phyloP scores from a whole-genome alignment of 2,329 filamentous ascomycete species.

The Diaporthe aspalathi region DNA sequence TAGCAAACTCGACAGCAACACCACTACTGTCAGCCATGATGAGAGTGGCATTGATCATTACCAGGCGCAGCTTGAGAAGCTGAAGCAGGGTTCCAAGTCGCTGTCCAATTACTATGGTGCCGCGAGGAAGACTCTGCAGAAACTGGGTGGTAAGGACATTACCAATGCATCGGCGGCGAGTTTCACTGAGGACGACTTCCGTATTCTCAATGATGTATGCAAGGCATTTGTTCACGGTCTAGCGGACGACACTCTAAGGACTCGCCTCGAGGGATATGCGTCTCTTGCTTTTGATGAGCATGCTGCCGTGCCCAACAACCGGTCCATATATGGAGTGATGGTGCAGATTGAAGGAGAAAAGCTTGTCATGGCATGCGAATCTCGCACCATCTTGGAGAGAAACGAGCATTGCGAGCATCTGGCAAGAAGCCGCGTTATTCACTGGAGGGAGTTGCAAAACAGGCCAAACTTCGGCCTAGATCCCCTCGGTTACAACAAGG shows the following conservation, averaged over 20 bases:
- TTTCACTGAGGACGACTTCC: constrained; percentile 58
- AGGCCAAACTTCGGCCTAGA: constrained; percentile 56
- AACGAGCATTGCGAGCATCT: constrained; percentile 51
- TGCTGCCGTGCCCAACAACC: constrained; percentile 45
- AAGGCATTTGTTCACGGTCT: constrained; percentile 67
- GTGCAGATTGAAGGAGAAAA: constrained; percentile 68
- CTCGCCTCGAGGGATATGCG: constrained; percentile 57
- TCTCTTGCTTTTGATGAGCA: constrained; percentile 56
- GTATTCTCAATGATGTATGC: constrained; percentile 63
- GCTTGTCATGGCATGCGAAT: constrained; percentile 60
- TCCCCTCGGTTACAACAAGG: constrained; percentile 62
- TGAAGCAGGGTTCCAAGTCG: constrained; percentile 56
- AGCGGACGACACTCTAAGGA: constrained; percentile 56
- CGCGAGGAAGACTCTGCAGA: constrained; percentile 62
- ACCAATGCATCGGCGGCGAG: constrained; percentile 58
- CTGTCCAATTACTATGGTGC: constrained; percentile 59
- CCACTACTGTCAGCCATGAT: background rate
- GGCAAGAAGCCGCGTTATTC: constrained; percentile 51
- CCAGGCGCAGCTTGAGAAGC: constrained; percentile 34
- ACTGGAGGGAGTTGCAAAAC: constrained; percentile 60
- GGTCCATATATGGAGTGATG: constrained; percentile 65
- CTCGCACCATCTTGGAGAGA: constrained; percentile 50
- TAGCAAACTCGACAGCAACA: background rate
- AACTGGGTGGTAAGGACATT: constrained; percentile 62
- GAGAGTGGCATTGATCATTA: constrained; percentile 9